Conservation (phyloP, 2,329 filamentous ascomycete species). For the Fusarium tricinctum region DNA sequence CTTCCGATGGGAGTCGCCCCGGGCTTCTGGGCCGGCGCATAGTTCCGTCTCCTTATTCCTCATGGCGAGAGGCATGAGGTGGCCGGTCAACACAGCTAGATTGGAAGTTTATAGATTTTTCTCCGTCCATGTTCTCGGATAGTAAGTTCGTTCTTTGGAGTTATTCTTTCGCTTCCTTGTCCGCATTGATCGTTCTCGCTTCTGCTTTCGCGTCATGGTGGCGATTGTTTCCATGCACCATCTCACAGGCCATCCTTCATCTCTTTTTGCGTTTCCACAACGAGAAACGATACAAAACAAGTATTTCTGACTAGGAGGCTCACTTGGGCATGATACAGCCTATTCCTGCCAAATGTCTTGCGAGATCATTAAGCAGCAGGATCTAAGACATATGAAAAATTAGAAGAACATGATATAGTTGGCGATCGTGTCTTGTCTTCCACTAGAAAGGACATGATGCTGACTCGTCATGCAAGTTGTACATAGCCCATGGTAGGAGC, state of each 20-base stretch:
- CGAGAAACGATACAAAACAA: slow-evolving; percentile 20
- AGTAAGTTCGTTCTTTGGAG: background rate
- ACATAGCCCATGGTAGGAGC: slow-evolving; percentile 2
- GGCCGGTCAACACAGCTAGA: background rate
- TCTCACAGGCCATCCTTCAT: slow-evolving; percentile 35
- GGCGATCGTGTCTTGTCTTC: background rate
- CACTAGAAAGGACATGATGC: background rate
- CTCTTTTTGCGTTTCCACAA: slow-evolving; percentile 9
- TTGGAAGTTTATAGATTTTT: background rate
- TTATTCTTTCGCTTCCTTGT: slow-evolving; percentile 30
- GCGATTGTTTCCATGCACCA: slow-evolving; percentile 27
- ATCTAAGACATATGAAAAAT: slow-evolving; percentile 11
- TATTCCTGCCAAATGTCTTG: slow-evolving; percentile 13
- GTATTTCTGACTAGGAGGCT: slow-evolving; percentile 15
- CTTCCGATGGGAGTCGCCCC: slow-evolving; percentile 10
- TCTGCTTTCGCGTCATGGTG: slow-evolving; percentile 23
- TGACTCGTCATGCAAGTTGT: background rate
- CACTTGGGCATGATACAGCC: slow-evolving; percentile 26
- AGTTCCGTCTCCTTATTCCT: slow-evolving; percentile 16
- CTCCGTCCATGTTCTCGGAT: background rate
- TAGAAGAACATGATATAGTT: slow-evolving; percentile 1
- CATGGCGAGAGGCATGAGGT: background rate
- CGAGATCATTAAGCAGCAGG: background rate
- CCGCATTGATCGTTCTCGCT: slow-evolving; percentile 10
- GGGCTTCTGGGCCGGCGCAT: slow-evolving; percentile 3